These are phyloP conservation scores for Austroboletus niveus DNA, from an alignment of 1,284 basidiomycete species.

Conservation along the genomic window DNA sequence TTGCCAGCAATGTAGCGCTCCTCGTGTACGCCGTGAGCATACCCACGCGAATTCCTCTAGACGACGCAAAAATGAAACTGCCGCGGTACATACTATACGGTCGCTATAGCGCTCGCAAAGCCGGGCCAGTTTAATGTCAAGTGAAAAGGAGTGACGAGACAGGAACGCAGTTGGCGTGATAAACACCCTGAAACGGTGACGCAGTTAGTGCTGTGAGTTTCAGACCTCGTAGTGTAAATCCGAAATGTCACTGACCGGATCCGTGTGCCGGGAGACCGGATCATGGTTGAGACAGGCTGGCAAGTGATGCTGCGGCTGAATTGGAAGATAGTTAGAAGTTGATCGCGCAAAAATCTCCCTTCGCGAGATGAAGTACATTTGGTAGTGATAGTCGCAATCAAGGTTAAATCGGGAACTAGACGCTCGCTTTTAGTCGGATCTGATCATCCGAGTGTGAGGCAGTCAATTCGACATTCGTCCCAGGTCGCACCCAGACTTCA, in stretches of 20 bases:
- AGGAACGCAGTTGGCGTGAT: slow-evolving; percentile 19
- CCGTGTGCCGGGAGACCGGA: slow-evolving; percentile 13
- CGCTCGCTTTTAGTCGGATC: slow-evolving; percentile 5
- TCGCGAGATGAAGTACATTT: slow-evolving; percentile 20
- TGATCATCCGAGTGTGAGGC: neutral
- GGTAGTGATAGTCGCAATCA: slow-evolving; percentile 1
- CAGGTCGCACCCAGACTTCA: slow-evolving; percentile 8
- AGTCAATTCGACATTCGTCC: neutral
- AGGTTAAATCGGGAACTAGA: slow-evolving; percentile 10
- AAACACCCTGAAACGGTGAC: slow-evolving; percentile 21
- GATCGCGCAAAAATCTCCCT: slow-evolving; percentile 2
- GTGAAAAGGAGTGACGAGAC: slow-evolving; percentile 14
- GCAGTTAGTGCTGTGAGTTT: slow-evolving; percentile 14
- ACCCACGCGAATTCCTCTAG: slow-evolving; percentile 8
- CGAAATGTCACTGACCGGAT: slow-evolving; percentile 10
- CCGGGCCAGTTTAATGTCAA: neutral
- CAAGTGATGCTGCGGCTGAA: slow-evolving; percentile 11
- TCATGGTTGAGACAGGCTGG: slow-evolving; percentile 19
- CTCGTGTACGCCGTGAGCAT: slow-evolving; percentile 1
- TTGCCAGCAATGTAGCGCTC: neutral
- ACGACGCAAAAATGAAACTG: slow-evolving; percentile 5
- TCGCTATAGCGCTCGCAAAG: slow-evolving; percentile 1
- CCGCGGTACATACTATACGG: slow-evolving; percentile 4
- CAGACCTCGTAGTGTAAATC: slow-evolving; percentile 18
- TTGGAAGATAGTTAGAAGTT: neutral